Percentiles rank a stretch among this genome's conserved stretches.
These are phyloP conservation scores for Fusarium sp. DNA, from an alignment of 2,329 filamentous ascomycete species.

Conservation along the genomic window DNA sequence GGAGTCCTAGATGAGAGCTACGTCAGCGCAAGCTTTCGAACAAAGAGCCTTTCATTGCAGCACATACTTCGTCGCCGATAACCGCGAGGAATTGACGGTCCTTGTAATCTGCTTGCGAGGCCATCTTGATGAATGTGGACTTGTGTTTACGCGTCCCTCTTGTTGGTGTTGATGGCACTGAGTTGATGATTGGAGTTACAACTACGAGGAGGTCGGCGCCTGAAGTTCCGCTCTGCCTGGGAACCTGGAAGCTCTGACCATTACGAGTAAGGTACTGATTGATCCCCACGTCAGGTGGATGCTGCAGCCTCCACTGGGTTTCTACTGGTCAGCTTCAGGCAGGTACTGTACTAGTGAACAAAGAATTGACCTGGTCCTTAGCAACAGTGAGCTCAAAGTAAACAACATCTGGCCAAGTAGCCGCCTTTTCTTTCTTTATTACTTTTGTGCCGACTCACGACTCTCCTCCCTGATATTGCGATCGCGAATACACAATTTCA, in stretches of 20 bases:
- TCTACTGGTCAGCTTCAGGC: conserved; percentile 22
- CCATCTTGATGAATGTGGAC: conserved; percentile 49
- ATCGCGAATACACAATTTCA: neutral
- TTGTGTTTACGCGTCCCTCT: conserved; percentile 23
- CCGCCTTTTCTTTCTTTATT: conserved; percentile 5
- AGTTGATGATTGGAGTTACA: conserved; percentile 19
- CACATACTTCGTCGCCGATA: conserved; percentile 89
- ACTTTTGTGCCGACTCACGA: neutral
- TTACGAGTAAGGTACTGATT: neutral
- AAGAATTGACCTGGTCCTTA: conserved; percentile 33
- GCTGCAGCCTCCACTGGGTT: conserved; percentile 6
- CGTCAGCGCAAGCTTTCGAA: conserved; percentile 40
- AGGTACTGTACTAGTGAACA: conserved; percentile 31
- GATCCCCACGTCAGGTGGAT: conserved; percentile 32
- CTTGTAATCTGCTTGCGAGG: conserved; percentile 70
- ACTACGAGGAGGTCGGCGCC: conserved; percentile 27
- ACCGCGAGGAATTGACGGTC: conserved; percentile 97
- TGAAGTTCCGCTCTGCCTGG: conserved; percentile 40
- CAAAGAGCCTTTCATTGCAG: neutral
- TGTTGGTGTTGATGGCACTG: conserved; percentile 22
- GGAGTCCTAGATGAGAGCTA: conserved; percentile 73
- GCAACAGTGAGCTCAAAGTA: conserved; percentile 39
- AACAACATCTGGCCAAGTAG: conserved; percentile 37
- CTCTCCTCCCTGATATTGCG: neutral
- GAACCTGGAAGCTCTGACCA: conserved; percentile 43